Evolutionary conservation across 148 eudicot genomes (phyloP), one percentile per base, ranked within the genome.

Genomic region (Talinum fruticosum): DNA sequence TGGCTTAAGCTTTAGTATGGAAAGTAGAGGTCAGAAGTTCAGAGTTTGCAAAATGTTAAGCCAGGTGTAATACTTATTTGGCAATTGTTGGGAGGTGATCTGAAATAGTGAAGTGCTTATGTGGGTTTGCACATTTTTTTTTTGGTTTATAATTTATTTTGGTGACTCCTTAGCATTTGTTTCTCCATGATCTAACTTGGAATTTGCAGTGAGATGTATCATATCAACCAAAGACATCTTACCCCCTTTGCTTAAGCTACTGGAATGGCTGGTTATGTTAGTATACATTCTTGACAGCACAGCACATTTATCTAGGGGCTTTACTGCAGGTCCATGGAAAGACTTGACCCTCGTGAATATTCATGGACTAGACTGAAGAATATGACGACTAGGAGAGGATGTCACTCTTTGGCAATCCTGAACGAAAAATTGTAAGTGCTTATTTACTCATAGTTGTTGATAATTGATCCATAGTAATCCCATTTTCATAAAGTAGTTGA

Each of bases 401-500:
- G 93, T 74, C 96, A 89, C 80, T 86, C 93, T 36, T 71, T 88
- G 79, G 80, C 84, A 12, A 91, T 86, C 65, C 80, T 87, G 74
- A 87, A 87, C 76, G 96, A 84, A 54, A 91, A 93, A 73, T 34
- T 93, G 97, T 91, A 61, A 91, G 96, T 85, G 45, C 62, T 45
- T 78, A 35, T 36, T 21, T 4, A 28, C 35, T 49, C 34, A 1
- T 2, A 35, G 18, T 33, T 38, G 44, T 12, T 79, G 69, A 54
- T 70, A 66, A 41, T 44, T 29, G 35, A 12, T 71, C 26, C 14
- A 59, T 18, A 41, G n/a, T n/a, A n/a, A n/a, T n/a, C n/a, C n/a
- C n/a, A n/a, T n/a, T n/a, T n/a, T n/a, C n/a, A n/a, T n/a, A n/a
- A n/a, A n/a, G n/a, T n/a, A n/a, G n/a, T n/a, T n/a, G n/a, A n/a